These are phyloP conservation scores for Lipomyces lipofer DNA, from an alignment of 805 yeast species.

Conservation along the genomic window DNA sequence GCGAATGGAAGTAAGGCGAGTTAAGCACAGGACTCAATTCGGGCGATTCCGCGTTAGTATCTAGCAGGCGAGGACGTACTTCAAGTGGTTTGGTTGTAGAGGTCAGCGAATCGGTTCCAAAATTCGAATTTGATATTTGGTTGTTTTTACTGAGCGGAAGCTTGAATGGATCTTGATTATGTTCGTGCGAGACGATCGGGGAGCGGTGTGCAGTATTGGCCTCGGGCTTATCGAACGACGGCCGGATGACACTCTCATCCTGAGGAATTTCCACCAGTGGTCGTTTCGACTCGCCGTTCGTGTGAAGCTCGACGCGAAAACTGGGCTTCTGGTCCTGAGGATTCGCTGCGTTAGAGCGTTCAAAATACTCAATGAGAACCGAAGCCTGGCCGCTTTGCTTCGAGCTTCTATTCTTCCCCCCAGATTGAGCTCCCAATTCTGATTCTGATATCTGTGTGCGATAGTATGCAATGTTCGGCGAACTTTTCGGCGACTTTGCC, in stretches of 20 bases:
- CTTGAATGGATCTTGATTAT: not conserved
- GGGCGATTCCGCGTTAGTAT: no score
- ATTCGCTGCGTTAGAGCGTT: conserved; percentile 2
- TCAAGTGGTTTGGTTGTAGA: no score
- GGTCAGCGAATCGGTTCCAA: not conserved
- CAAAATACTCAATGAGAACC: conserved; percentile 24
- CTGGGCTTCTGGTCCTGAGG: conserved; percentile 17
- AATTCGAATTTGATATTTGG: not conserved
- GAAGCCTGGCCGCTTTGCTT: conserved; percentile 10
- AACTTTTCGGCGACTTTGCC: not conserved
- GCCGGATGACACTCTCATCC: not conserved
- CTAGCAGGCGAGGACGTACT: not conserved
- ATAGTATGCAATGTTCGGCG: not conserved
- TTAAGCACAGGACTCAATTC: not conserved
- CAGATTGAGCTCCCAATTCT: not conserved
- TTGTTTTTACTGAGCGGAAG: not conserved
- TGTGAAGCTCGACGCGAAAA: conserved; percentile 19
- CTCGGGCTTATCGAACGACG: not conserved
- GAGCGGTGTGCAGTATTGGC: not conserved
- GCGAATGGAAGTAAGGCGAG: not conserved
- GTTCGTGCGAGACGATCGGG: not conserved
- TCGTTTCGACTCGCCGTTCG: not conserved
- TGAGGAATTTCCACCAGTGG: not conserved
- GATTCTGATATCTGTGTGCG: not conserved
- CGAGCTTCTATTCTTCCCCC: no score